These are phyloP conservation scores for Anastatica hierochuntica DNA, from an alignment of 345 rosid genomes.

Conservation along the genomic window DNA sequence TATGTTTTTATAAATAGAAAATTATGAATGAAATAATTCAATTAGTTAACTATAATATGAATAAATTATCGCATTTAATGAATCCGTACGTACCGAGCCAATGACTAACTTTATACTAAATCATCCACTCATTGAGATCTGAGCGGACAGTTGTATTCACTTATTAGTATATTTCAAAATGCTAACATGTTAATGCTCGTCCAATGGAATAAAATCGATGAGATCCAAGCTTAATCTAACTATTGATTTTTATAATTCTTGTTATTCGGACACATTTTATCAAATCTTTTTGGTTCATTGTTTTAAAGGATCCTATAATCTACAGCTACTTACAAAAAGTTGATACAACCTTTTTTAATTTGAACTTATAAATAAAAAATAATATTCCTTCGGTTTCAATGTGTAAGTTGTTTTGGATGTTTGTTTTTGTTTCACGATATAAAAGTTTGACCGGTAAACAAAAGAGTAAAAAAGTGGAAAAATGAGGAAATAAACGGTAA, in stretches of 20 bases:
- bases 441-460: too few species aligned
- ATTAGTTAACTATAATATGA: not conserved
- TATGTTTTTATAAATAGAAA: too few species aligned
- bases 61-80: not conserved
- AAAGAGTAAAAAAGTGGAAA: too few species aligned
- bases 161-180: constrained; percentile 1
- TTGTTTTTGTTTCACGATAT: too few species aligned
- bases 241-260: not conserved
- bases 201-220: constrained; percentile 8
- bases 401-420: too few species aligned
- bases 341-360: not conserved
- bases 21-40: not conserved
- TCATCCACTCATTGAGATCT: constrained; percentile 12
- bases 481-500: too few species aligned
- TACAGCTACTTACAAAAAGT: not conserved
- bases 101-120: not conserved
- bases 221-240: constrained; percentile 7
- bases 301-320: not conserved
- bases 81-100: constrained; percentile 15
- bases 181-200: not conserved
- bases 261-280: not conserved
- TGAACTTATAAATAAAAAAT: not conserved
- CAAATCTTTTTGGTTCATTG: constrained; percentile 12
- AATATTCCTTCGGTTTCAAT: too few species aligned
- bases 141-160: constrained; percentile 18